Percentiles rank a stretch among this genome's conserved stretches.
These are phyloP conservation scores for Ceratocystis eucalypticola DNA, from an alignment of 2,329 filamentous ascomycete species.

Conservation along the genomic window DNA sequence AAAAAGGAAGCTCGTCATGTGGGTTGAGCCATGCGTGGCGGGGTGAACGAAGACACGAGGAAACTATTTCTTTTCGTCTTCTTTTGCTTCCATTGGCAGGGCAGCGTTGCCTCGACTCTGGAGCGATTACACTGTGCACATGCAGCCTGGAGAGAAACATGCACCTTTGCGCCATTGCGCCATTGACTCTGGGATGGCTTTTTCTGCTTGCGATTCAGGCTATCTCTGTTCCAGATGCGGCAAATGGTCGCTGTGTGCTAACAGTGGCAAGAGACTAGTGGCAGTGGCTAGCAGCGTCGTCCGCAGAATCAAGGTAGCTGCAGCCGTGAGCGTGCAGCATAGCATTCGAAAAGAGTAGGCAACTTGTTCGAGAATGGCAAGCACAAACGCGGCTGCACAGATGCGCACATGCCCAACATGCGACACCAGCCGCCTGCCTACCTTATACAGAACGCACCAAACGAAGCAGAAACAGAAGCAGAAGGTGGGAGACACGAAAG, in stretches of 20 bases:
- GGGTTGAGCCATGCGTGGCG: background rate
- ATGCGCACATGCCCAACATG: background rate
- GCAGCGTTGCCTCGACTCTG: too few species aligned
- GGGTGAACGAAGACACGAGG: background rate
- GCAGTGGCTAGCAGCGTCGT: background rate
- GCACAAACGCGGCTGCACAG: background rate
- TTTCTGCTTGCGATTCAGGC: too few species aligned
- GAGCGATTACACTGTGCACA: background rate
- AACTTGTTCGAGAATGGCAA: too few species aligned
- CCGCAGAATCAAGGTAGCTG: too few species aligned
- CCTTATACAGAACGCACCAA: too few species aligned
- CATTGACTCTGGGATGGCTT: background rate
- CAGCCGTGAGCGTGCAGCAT: too few species aligned
- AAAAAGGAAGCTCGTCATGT: background rate
- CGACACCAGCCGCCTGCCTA: background rate
- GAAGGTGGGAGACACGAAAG: too few species aligned
- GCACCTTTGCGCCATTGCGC: background rate
- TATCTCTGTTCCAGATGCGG: too few species aligned
- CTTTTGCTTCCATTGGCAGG: too few species aligned
- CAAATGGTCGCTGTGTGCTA: background rate
- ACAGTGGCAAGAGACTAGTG: background rate
- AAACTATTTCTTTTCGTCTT: too few species aligned
- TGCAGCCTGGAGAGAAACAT: background rate
- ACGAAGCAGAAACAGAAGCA: too few species aligned
- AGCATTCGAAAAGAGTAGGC: too few species aligned